phyloP scores from a whole-genome alignment of 1,139 yeast genomes.

The Pneumocystis sp. region DNA sequence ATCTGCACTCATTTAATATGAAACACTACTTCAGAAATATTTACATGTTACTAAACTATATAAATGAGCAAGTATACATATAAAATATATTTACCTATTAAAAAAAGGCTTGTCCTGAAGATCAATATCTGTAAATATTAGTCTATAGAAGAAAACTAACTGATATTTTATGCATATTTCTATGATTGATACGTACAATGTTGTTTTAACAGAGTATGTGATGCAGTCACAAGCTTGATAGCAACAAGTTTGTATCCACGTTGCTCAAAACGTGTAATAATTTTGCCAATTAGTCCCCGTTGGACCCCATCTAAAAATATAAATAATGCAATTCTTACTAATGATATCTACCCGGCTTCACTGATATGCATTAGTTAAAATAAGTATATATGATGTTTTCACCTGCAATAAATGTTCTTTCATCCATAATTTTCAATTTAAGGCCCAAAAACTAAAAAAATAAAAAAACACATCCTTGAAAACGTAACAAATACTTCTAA shows the following conservation, averaged over 20 bases:
- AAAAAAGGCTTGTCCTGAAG: slow-evolving; percentile 92
- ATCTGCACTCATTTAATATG: slow-evolving; percentile 50
- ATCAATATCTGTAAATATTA: slow-evolving; percentile 35
- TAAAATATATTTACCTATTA: slow-evolving; percentile 37
- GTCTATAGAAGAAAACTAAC: neutral
- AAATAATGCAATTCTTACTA: neutral
- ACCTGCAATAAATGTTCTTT: neutral
- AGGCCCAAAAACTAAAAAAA: neutral
- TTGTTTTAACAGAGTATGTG: slow-evolving; percentile 73
- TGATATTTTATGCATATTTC: neutral
- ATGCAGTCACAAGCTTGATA: slow-evolving; percentile 78
- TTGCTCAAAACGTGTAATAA: slow-evolving; percentile 87
- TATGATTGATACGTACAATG: slow-evolving; percentile 40
- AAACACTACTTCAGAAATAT: neutral
- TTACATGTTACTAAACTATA: slow-evolving; percentile 1
- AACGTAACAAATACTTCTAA: too few relatives aligned
- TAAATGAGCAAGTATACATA: neutral
- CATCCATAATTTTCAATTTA: neutral
- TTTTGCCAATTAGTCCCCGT: slow-evolving; percentile 50
- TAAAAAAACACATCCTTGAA: neutral
- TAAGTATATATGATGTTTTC: neutral
- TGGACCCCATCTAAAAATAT: neutral
- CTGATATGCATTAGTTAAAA: neutral
- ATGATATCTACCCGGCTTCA: neutral
- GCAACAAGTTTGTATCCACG: slow-evolving; percentile 74